Evolutionary conservation across 2,329 filamentous ascomycete genomes (phyloP).

Genomic region (Arthrinium phaeospermum): DNA sequence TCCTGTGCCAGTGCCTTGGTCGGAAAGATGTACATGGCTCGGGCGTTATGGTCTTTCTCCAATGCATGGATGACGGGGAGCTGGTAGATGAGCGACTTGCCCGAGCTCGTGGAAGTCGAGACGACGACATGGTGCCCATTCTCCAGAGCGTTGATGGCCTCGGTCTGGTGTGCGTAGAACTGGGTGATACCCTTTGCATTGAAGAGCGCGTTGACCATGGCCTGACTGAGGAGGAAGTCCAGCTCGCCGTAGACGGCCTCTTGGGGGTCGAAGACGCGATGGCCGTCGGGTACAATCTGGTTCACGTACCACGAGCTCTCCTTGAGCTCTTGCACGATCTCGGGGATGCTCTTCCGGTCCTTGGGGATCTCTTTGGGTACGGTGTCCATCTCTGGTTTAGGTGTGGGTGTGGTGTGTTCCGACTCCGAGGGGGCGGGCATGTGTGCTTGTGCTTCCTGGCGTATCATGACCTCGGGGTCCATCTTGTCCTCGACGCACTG

Average conservation of each 20-base stretch:
- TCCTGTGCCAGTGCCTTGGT: slow-evolving; percentile 97
- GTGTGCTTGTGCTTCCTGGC: slow-evolving; percentile 60
- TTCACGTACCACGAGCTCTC: slow-evolving; percentile 85
- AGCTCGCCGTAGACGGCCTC: slow-evolving; percentile 82
- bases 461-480: slow-evolving; percentile 72
- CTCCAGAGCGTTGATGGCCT: slow-evolving; percentile 88
- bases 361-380: slow-evolving; percentile 77
- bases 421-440: slow-evolving; percentile 65
- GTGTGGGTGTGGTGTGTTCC: slow-evolving; percentile 37
- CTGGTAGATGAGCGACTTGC: slow-evolving; percentile 98
- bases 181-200: slow-evolving; percentile 86
- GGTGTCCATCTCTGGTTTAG: slow-evolving; percentile 44
- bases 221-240: slow-evolving; percentile 84
- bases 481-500: slow-evolving; percentile 67
- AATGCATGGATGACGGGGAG: slow-evolving; percentile 88
- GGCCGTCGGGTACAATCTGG: slow-evolving; percentile 92
- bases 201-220: slow-evolving; percentile 93
- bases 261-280: slow-evolving; percentile 88
- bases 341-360: slow-evolving; percentile 78
- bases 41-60: slow-evolving; percentile 75
- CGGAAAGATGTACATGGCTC: slow-evolving; percentile 97
- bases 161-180: slow-evolving; percentile 89
- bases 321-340: slow-evolving; percentile 86
- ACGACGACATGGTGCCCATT: slow-evolving; percentile 88
- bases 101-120: slow-evolving; percentile 92